Evolutionary conservation across 345 rosid species (phyloP).

Genomic region (Acer yangbiense): DNA sequence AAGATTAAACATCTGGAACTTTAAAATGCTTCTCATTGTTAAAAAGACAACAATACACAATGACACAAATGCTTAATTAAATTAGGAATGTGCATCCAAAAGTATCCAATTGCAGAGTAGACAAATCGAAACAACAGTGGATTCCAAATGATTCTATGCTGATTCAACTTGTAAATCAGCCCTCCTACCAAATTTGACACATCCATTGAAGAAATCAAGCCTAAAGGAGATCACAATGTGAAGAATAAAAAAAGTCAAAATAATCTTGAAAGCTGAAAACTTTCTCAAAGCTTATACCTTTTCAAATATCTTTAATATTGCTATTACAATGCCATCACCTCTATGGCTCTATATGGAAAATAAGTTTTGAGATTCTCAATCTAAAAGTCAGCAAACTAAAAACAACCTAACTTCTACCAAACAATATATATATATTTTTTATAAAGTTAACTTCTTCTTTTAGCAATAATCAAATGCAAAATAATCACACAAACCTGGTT

Average conservation of each 20-base stretch:
- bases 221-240: not conserved
- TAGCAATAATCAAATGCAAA: not conserved
- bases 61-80: not conserved
- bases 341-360: not conserved
- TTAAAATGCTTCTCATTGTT: not conserved
- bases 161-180: not conserved
- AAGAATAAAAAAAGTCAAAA: not conserved
- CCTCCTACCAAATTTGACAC: not conserved
- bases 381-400: not conserved
- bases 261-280: not conserved
- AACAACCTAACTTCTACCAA: not conserved
- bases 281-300: not conserved
- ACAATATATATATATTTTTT: too few species aligned
- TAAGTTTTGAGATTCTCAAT: not conserved
- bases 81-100: not conserved
- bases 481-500: conserved; percentile 50
- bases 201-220: not conserved
- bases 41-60: not conserved
- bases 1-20: not conserved
- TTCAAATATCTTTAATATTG: not conserved
- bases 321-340: not conserved
- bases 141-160: not conserved
- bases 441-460: not conserved
- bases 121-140: not conserved
- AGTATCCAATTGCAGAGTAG: not conserved